Evolutionary conservation across 202 grass and related monocot genomes (phyloP).

Genomic region (Cymbopogon flexuosus): DNA sequence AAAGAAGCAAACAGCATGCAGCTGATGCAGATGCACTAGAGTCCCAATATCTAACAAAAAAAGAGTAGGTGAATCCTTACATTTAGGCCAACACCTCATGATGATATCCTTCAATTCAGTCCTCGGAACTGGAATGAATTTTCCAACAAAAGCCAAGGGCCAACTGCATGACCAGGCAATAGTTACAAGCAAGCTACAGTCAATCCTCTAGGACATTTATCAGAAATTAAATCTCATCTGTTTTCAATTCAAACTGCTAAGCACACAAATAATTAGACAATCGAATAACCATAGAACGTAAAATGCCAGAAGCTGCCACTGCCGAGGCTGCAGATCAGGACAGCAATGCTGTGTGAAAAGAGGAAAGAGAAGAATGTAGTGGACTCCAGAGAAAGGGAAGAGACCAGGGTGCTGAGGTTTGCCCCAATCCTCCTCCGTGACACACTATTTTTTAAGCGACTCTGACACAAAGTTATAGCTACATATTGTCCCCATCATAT

Average conservation of each 20-base stretch:
- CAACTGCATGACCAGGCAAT: conserved; percentile 56
- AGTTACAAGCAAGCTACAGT: conserved; percentile 22
- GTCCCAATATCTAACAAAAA: conserved; percentile 13
- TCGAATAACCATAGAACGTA: background rate
- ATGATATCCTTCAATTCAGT: conserved; percentile 51
- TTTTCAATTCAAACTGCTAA: conserved; percentile 18
- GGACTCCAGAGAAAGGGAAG: background rate
- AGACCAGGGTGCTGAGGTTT: background rate
- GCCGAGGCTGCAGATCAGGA: background rate
- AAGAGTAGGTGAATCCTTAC: conserved; percentile 29
- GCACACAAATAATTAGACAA: background rate
- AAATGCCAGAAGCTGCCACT: background rate
- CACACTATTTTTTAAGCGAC: background rate
- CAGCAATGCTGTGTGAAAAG: background rate
- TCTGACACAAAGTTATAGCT: background rate
- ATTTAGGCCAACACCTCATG: conserved; percentile 27
- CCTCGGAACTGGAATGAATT: conserved; percentile 76
- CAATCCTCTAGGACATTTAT: background rate
- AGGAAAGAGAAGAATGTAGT: background rate
- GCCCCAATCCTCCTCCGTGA: background rate
- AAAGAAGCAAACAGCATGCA: background rate
- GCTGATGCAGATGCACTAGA: background rate
- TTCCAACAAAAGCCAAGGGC: conserved; percentile 85
- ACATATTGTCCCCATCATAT: background rate
- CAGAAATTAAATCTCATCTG: conserved; percentile 5